Base-by-base conservation (phyloP, 345 rosid species). In the Trapa bicornis region DNA sequence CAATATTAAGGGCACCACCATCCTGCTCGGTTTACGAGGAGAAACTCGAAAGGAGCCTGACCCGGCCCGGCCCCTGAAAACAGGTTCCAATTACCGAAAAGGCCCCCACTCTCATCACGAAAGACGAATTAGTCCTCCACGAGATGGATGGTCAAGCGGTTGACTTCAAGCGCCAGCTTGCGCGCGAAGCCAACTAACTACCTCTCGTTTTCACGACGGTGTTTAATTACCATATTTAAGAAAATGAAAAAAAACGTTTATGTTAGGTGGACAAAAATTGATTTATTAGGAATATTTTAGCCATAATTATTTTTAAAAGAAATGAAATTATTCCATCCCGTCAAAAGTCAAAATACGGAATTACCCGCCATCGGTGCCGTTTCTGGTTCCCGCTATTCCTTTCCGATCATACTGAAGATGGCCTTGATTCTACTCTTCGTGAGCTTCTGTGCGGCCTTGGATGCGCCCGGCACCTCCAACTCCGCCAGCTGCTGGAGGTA, bases 381-480 rank as follows among this genome's bases (percentile, higher is more conserved):
- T 33, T 15, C 80, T 77, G 77, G 73, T 77, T 75, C 80, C 75
- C 16, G 17, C 73, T 68, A 85, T 71, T 87, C 89, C 87, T 85
- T 89, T 89, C 94, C 80, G 66, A 77, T 74, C 81, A 87, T 70
- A 67, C 79, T 45, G 83, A 89, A 86, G 38, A 89, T 84, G 67
- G 67, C 81, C 82, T 80, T 86, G 11, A 89, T 75, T 62, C 82
- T 77, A 72, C 75, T 83, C 15, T 88, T 89, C 64, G 88, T 57
- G 37, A 87, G 88, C 80, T 82, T 86, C 74, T 82, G 89, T 61
- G 79, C 56, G 67, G 85, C 82, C 71, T 80, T 87, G 73, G 78
- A 86, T n/a, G 88, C 89, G 37, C 96, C 89, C 73, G 82, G 42
- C 37, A 90, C 78, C 47, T 86, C 89, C 84, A 82, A 80, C 70